These are phyloP conservation scores for Hyaloscypha bicolor DNA, from an alignment of 495 filamentous ascomycete species.

Conservation along the genomic window DNA sequence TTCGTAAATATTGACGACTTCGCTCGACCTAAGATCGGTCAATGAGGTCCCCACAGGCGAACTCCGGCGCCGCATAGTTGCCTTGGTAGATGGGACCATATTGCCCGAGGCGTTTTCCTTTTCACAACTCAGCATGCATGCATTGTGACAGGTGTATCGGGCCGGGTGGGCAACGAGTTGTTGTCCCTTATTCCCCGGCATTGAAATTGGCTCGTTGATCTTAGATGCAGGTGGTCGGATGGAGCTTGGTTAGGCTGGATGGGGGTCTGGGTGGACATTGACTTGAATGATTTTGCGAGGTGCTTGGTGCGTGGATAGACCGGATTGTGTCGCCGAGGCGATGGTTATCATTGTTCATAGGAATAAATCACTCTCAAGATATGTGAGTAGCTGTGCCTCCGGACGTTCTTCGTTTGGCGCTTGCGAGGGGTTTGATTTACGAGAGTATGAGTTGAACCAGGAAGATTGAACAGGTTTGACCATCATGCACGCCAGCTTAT, in stretches of 20 bases:
- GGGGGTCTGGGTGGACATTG: not conserved
- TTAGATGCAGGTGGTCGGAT: not conserved
- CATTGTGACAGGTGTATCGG: constrained; percentile 29
- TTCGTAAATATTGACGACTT: constrained; percentile 80
- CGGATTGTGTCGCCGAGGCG: not conserved
- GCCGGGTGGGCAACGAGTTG: not conserved
- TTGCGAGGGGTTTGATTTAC: too few relatives aligned
- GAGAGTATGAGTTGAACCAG: too few relatives aligned
- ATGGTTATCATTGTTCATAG: constrained; percentile 8
- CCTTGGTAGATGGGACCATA: not conserved
- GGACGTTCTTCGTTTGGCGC: too few relatives aligned
- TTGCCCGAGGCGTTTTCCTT: constrained; percentile 6
- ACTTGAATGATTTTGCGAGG: not conserved
- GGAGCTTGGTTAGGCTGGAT: constrained; percentile 5
- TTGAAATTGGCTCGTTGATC: not conserved
- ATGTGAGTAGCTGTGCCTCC: not conserved
- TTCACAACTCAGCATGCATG: constrained; percentile 22
- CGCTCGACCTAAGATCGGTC: constrained; percentile 14
- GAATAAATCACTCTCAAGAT: constrained; percentile 10
- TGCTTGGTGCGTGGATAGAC: constrained; percentile 8
- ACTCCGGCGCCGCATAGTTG: not conserved
- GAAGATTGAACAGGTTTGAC: too few relatives aligned
- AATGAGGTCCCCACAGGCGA: not conserved
- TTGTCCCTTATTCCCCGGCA: constrained; percentile 5
- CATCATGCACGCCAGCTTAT: too few relatives aligned